Conservation (phyloP, 169 alveolate species). For the Besnoitia besnoiti region DNA sequence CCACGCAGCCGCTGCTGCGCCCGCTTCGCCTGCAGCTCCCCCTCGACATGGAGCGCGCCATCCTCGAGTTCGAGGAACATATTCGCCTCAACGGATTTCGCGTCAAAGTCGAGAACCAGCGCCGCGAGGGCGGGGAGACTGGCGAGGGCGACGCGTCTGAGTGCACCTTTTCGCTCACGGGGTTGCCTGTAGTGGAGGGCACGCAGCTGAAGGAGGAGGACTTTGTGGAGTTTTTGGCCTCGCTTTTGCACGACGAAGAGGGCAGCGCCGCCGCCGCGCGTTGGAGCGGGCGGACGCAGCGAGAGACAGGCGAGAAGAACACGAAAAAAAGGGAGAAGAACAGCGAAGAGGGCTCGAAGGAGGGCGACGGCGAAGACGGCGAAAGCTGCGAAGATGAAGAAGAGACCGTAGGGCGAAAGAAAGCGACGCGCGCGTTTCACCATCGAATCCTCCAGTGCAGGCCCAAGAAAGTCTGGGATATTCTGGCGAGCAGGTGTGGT, state of each 20-base stretch:
- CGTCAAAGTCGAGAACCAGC: neutral
- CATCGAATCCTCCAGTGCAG: constrained; percentile 74
- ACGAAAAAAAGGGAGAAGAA: neutral
- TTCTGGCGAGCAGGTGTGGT: constrained; percentile 86
- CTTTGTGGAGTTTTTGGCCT: neutral
- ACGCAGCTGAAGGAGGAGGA: neutral
- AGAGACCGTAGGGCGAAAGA: neutral
- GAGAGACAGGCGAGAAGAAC: neutral
- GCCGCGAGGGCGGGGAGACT: neutral
- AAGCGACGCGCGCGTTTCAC: constrained; percentile 40
- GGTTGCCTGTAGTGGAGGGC: neutral
- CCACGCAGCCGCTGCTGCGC: constrained; percentile 87
- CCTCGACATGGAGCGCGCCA: constrained; percentile 76
- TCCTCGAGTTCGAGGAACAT: neutral
- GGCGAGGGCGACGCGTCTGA: neutral
- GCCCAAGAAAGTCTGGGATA: constrained; percentile 84
- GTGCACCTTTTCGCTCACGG: neutral
- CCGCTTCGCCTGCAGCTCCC: constrained; percentile 91
- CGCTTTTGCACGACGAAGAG: constrained; percentile 15
- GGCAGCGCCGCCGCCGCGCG: constrained; percentile 13
- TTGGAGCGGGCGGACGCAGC: neutral
- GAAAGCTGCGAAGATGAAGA: neutral
- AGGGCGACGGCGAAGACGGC: neutral
- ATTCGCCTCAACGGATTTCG: constrained; percentile 50
- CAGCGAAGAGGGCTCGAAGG: neutral